phyloP scores from a whole-genome alignment of 2,329 filamentous ascomycete genomes.

The Fusarium annulatum region DNA sequence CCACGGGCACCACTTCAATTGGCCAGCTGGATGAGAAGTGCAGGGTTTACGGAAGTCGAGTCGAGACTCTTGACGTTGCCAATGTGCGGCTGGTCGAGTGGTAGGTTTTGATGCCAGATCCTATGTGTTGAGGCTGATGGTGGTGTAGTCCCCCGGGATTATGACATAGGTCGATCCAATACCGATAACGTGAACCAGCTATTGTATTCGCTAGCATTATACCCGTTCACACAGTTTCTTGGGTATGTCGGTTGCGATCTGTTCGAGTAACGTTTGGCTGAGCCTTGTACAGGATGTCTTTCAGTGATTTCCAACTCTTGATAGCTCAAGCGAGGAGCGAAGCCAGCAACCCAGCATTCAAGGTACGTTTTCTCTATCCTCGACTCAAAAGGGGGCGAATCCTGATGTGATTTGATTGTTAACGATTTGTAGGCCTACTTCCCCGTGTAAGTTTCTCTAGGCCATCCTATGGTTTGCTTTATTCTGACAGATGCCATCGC shows the following conservation, averaged over 20 bases:
- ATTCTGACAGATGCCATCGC: conserved; percentile 23
- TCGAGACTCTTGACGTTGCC: conserved; percentile 73
- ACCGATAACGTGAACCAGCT: conserved; percentile 65
- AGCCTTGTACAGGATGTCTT: conserved; percentile 60
- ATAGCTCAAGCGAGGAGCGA: conserved; percentile 66
- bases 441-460: conserved; percentile 61
- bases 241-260: conserved; percentile 51
- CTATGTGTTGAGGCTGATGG: conserved; percentile 4
- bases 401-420: conserved; percentile 6
- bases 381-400: neutral
- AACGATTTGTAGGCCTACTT: conserved; percentile 65
- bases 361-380: conserved; percentile 54
- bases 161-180: conserved; percentile 65
- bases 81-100: conserved; percentile 75
- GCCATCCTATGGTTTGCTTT: neutral
- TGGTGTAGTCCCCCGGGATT: conserved; percentile 59
- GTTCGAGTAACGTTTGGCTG: conserved; percentile 2
- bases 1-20: conserved; percentile 72
- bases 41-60: conserved; percentile 77
- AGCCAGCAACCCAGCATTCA: conserved; percentile 64
- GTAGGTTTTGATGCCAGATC: conserved; percentile 55
- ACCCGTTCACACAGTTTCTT: conserved; percentile 64
- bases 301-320: conserved; percentile 67
- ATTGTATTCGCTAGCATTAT: conserved; percentile 65
- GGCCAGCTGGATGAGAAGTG: conserved; percentile 65